Base-by-base conservation (phyloP, 1,139 yeast species). In the Starmera stellimalicola region DNA sequence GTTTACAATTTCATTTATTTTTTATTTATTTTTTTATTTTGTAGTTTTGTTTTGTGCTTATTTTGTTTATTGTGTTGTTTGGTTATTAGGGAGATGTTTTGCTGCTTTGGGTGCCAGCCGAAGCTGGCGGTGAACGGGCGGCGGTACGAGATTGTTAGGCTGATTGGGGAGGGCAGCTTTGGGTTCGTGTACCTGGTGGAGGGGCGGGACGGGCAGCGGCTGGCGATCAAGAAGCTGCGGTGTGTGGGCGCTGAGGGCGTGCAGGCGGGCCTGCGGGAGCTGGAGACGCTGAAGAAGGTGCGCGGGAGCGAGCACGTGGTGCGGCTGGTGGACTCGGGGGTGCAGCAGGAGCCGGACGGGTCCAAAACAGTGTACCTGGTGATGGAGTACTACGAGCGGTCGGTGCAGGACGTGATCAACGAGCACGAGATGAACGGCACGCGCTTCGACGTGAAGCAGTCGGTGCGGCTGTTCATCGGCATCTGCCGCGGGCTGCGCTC, bases 151-250 rank as follows among this genome's bases (percentile, higher is more conserved):
- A 79, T 88, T n/a, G 59, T 75, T 33, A 70, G 74, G 40, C 65
- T 88, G 16, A 60, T 88, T 6, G 95, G 95, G 8, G 96, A 87
- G 58, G 94, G 95, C 2, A 94, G 94, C 6, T 82, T 82, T 51
- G 78, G 94, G 2, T 85, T 81, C 48, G 94, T 85, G n/a, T 88
- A 88, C 50, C 62, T 85, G 25, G 95, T 85, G 7, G 66, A 69
- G 44, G 67, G 74, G 23, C 49, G 48, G 16, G 62, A 63, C 31
- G 68, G 69, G 33, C 65, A 74, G 19, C 52, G 61, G 17, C 82
- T 73, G 49, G 95, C 95, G 3, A 59, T 88, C 48, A 87, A 88
- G 60, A 81, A 83, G 61, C 83, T 85, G 35, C 87, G 96, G 54
- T 88, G 94, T 2, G 84, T 78, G 55, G 95, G 95, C 0, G 69